A percentile compares a stretch with the other conserved stretches of the same genome.
These are phyloP conservation scores for Ophiosphaerella herpotricha DNA, from an alignment of 2,329 filamentous ascomycete species.

Conservation along the genomic window DNA sequence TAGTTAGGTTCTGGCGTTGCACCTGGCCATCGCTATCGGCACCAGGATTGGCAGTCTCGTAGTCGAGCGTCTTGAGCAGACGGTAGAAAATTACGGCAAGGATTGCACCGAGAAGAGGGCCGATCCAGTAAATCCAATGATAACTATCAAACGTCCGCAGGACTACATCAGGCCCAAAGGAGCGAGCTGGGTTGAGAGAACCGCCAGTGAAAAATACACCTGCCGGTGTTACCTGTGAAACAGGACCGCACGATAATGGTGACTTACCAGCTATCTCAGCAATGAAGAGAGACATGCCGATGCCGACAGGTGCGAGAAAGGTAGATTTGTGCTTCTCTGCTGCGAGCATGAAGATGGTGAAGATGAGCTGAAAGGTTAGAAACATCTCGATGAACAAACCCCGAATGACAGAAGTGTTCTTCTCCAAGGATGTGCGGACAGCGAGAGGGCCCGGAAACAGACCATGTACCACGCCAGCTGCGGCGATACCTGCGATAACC, in stretches of 20 bases:
- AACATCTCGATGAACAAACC: constrained; percentile 59
- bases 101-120: constrained; percentile 52
- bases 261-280: constrained; percentile 49
- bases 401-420: constrained; percentile 48
- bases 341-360: constrained; percentile 55
- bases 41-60: constrained; percentile 56
- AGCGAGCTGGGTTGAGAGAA: constrained; percentile 55
- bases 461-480: constrained; percentile 51
- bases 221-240: constrained; percentile 18
- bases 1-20: constrained; percentile 19
- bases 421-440: constrained; percentile 52
- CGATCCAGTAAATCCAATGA: constrained; percentile 60
- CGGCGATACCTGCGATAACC: constrained; percentile 51
- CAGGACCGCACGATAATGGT: too few relatives aligned
- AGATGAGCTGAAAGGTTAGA: constrained; percentile 53
- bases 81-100: constrained; percentile 56
- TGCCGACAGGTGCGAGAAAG: constrained; percentile 48
- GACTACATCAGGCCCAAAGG: constrained; percentile 55
- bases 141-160: constrained; percentile 48
- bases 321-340: constrained; percentile 49
- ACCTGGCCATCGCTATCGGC: constrained; percentile 54
- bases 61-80: constrained; percentile 55
- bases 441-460: constrained; percentile 53
- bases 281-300: constrained; percentile 53
- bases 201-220: constrained; percentile 55